Percentiles rank a stretch among this genome's conserved stretches.
Conservation (phyloP, 148 eudicot genomes). For the Chenopodium formosanum region DNA sequence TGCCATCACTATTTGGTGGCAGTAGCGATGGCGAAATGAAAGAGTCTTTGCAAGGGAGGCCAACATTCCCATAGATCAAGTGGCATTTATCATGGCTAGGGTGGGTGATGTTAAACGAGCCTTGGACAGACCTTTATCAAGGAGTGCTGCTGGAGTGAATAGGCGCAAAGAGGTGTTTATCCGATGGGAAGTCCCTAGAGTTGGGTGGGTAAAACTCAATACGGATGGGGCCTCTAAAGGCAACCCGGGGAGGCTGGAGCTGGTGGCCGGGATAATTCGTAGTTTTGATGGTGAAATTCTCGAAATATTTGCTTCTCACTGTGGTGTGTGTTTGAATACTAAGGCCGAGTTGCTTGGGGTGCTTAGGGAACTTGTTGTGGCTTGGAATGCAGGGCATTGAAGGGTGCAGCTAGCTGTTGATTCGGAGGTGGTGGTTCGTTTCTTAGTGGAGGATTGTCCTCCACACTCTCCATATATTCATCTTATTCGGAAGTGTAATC, state of each 20-base stretch:
- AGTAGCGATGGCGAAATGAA: neutral
- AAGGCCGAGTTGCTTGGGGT: neutral
- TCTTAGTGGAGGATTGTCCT: neutral
- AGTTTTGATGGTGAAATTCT: neutral
- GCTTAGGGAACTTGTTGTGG: neutral
- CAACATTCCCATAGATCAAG: neutral
- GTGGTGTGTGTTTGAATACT: neutral
- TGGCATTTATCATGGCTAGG: neutral
- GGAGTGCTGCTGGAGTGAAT: too few relatives aligned
- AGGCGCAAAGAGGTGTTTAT: neutral
- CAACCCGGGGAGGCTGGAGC: neutral
- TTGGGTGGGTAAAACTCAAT: neutral
- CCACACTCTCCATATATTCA: neutral
- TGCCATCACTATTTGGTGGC: neutral
- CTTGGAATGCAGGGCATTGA: neutral
- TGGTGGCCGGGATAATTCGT: neutral
- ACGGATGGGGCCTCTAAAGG: neutral
- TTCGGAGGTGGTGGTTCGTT: neutral
- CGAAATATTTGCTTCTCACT: neutral
- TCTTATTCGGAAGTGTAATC: neutral
- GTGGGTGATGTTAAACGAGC: too few relatives aligned
- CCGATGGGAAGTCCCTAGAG: neutral
- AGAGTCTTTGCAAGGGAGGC: neutral
- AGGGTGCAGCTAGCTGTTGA: neutral
- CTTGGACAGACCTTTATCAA: too few relatives aligned